Evolutionary conservation across 2,329 filamentous ascomycete genomes (phyloP).

Genomic region (Colletotrichum sp.): DNA sequence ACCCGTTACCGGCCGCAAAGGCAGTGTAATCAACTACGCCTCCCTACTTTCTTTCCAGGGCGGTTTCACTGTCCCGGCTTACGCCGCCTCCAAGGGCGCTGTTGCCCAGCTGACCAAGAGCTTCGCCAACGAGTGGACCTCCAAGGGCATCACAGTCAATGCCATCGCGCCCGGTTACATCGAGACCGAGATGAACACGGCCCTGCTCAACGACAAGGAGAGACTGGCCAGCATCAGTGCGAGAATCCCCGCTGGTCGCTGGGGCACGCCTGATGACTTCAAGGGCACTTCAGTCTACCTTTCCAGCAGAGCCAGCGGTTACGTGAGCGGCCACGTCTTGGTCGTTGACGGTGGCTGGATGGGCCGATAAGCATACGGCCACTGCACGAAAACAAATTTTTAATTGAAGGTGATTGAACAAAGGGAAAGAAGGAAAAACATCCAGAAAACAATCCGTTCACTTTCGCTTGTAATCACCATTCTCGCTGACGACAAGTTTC

Average conservation of each 20-base stretch:
- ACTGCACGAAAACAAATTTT: not conserved
- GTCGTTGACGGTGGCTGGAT: slow-evolving; percentile 94
- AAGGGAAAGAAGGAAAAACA: not conserved
- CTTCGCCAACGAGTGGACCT: slow-evolving; percentile 84
- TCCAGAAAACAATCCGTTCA: too few species aligned
- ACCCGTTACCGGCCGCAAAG: slow-evolving; percentile 58
- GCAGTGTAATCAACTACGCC: slow-evolving; percentile 84
- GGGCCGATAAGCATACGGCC: slow-evolving; percentile 65
- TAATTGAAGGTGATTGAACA: not conserved
- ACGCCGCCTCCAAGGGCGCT: slow-evolving; percentile 85
- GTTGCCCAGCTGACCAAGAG: slow-evolving; percentile 86
- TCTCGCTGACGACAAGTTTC: not conserved
- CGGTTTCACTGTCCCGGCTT: slow-evolving; percentile 86
- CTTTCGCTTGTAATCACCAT: not conserved
- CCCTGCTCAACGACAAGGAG: slow-evolving; percentile 74
- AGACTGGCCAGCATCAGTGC: slow-evolving; percentile 76
- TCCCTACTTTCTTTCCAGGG: slow-evolving; percentile 85
- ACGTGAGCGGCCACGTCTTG: slow-evolving; percentile 82
- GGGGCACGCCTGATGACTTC: slow-evolving; percentile 87
- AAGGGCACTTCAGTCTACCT: slow-evolving; percentile 82
- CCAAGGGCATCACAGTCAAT: slow-evolving; percentile 83
- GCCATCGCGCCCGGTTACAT: slow-evolving; percentile 91
- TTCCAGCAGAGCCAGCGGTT: slow-evolving; percentile 76
- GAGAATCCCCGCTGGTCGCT: slow-evolving; percentile 82
- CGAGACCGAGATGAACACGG: slow-evolving; percentile 92